phyloP scores from a whole-genome alignment of 345 rosid genomes.

The Noccaea bulbosa region DNA sequence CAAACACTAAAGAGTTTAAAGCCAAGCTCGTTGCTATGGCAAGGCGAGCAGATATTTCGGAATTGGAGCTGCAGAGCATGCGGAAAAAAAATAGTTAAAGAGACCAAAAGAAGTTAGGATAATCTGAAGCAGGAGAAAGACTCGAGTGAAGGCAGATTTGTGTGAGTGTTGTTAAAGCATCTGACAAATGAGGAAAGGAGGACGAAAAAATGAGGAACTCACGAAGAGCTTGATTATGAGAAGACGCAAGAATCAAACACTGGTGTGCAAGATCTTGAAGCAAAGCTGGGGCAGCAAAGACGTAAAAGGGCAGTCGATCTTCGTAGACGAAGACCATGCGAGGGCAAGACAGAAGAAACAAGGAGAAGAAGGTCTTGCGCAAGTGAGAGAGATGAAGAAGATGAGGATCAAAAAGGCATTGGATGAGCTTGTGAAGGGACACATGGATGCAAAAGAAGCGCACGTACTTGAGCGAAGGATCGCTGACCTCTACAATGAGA shows the following conservation, averaged over 20 bases:
- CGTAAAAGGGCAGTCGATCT: constrained; percentile 46
- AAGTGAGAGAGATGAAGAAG: constrained; percentile 45
- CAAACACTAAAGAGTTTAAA: constrained; percentile 43
- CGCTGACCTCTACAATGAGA: constrained; percentile 61
- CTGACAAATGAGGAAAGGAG: constrained; percentile 40
- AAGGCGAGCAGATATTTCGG: too few relatives aligned
- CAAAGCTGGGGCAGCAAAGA: constrained; percentile 61
- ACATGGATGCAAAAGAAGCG: constrained; percentile 52
- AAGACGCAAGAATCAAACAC: constrained; percentile 81
- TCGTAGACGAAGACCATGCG: constrained; percentile 33
- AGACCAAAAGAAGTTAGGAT: constrained; percentile 68
- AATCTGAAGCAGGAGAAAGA: constrained; percentile 70
- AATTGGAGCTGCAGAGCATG: too few relatives aligned
- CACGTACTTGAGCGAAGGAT: constrained; percentile 58
- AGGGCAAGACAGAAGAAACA: constrained; percentile 40
- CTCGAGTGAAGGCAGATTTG: constrained; percentile 44
- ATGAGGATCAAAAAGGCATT: constrained; percentile 45
- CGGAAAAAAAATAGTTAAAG: constrained; percentile 76
- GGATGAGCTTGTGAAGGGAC: constrained; percentile 51
- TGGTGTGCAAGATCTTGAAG: constrained; percentile 80
- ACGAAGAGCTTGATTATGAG: constrained; percentile 66
- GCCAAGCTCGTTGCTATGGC: constrained; percentile 56
- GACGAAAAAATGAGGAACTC: constrained; percentile 42
- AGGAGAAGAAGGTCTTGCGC: constrained; percentile 38
- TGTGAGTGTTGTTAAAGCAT: constrained; percentile 46